Evolutionary conservation across 257 asterid genomes (phyloP), one percentile per base, ranked within the genome.

Genomic region (Echites panduratus): DNA sequence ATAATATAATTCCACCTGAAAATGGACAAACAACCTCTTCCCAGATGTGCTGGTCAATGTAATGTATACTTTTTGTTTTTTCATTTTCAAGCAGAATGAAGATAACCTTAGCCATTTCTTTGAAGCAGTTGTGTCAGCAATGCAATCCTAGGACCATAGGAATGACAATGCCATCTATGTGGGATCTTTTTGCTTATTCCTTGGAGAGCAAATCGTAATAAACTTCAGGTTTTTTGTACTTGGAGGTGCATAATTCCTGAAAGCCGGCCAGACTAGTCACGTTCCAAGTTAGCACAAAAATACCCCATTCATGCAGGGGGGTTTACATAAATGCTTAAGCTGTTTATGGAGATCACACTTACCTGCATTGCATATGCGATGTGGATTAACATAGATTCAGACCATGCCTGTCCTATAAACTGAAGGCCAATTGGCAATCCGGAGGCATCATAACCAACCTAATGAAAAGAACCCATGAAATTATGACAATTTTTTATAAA

Each of bases 401-500:
- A 87, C 98, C 97, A 93, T 70, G 98, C 96, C 81, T 82, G 85
- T 82, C 98, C 98, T 12, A 93, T 91, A 73, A 91, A 88, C 66
- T 93, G 98, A 73, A 93, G 92, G 29, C 97, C 98, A 14, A 93
- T 91, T 19, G 97, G 97, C 88, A 91, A 68, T 35, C 96, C 92
- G 19, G 74, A 77, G 58, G 72, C 79, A 75, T 91, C 97, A 65
- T 89, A 93, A 43, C 97, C 98, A 44, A 91, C 90, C 98, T 93
- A 79, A 61, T 41, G 50, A 70, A 13, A 70, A 29, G 16, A 0
- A 48, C 4, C n/a, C n/a, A n/a, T 38, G 54, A 47, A 4, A 26
- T 5, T n/a, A 29, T 45, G 22, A 61, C 43, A 11, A 61, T 7
- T 41, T 17, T 26, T 3, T 32, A 32, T 1, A 32, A 32, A 32